Percentiles rank a stretch among this genome's conserved stretches.
phyloP scores from a whole-genome alignment of 2,329 filamentous ascomycete species.

The Hypoxylon sp. region DNA sequence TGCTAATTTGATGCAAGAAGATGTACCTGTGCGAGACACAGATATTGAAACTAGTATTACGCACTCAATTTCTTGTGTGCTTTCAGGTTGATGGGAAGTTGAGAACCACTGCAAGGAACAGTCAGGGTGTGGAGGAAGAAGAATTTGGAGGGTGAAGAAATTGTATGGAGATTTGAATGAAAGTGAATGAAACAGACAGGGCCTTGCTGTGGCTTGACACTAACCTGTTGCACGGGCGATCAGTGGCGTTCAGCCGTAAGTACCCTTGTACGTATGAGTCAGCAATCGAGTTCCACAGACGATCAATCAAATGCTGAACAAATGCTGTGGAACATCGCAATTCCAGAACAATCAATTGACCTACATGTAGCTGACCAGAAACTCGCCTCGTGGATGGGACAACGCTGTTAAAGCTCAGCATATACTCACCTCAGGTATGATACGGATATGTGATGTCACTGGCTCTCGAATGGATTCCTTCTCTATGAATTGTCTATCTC shows the following conservation, averaged over 20 bases:
- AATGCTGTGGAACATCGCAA: constrained; percentile 27
- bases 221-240: not conserved
- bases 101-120: not conserved
- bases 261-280: not conserved
- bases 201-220: not conserved
- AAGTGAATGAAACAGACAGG: not conserved
- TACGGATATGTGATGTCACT: not conserved
- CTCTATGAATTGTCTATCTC: not conserved
- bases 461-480: not conserved
- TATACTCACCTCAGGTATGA: not conserved
- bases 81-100: not conserved
- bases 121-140: not conserved
- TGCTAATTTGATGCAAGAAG: not conserved
- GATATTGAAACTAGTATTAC: no score
- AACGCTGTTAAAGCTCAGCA: not conserved
- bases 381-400: not conserved
- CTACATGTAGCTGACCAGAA: constrained; percentile 10
- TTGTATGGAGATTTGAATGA: not conserved
- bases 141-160: constrained; percentile 9
- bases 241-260: not conserved
- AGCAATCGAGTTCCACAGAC: not conserved
- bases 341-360: constrained; percentile 9
- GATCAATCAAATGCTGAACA: constrained; percentile 2
- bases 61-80: not conserved
- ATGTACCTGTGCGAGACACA: no score